Base-by-base conservation (phyloP, 2,329 filamentous ascomycete species). In the Aspergillus tanneri region DNA sequence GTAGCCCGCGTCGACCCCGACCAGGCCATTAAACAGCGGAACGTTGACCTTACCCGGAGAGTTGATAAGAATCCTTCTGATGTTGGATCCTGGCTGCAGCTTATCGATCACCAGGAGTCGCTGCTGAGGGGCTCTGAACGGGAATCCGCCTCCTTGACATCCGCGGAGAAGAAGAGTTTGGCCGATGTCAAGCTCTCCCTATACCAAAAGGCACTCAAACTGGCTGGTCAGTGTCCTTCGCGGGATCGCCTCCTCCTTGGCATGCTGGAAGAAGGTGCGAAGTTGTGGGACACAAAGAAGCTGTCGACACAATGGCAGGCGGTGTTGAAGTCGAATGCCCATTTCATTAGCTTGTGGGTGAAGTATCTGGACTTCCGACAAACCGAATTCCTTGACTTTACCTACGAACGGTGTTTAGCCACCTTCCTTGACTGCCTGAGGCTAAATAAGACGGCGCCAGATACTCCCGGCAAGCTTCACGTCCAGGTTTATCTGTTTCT, bases 161-260 rank as follows among this genome's bases (percentile, higher is more conserved):
- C 74, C 22, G 81, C 84, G 3, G 87, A 93, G 61, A 73, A 75
- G 42, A 79, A 78, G 52, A 86, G 86, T 53, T 81, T 88, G 46
- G 84, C 89, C 3, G 86, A 93, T 54, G 83, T 96, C 46, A 92
- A 89, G 56, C 72, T 95, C 2, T 83, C 86, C 2, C 82, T 95
- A 52, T 88, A 91, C 51, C 83, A 92, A 55, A 84, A 89, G 52
- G 91, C 91, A 0, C 67, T 96, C 6, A 71, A 75, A 9, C 80
- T 85, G 37, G 75, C 81, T 1, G 68, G 72, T 1, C 58, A 72
- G 27, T 53, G 63, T 14, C 40, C 67, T 14, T 77, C 78, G 34
- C 78, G 80, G 12, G 80, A 87, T 50, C 72, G 70, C 7, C 74
- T 96, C 1, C 66, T 90, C 5, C 67, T 87, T 8, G 83, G 81